Conservation (phyloP, 805 yeast genomes). For the Lipomyces sp. region DNA sequence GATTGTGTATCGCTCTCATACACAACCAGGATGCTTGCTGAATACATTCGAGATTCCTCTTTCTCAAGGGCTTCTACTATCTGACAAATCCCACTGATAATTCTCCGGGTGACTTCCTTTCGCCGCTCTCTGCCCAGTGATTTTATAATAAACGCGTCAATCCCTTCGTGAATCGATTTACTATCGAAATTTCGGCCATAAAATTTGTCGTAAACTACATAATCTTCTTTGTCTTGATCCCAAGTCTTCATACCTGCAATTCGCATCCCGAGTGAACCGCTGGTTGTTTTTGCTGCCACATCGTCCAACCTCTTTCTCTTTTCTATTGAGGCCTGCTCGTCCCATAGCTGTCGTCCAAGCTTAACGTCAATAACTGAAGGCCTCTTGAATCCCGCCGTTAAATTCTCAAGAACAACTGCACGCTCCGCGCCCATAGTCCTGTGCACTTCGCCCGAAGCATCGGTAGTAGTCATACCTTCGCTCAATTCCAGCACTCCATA, state of each 20-base stretch:
- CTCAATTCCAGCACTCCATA: slow-evolving; percentile 64
- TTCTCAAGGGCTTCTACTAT: slow-evolving; percentile 67
- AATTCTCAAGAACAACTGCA: slow-evolving; percentile 70
- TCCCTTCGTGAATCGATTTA: slow-evolving; percentile 51
- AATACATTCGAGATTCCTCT: slow-evolving; percentile 66
- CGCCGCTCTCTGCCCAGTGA: slow-evolving; percentile 44
- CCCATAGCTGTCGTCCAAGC: slow-evolving; percentile 74
- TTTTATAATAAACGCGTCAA: slow-evolving; percentile 52
- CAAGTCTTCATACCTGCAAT: slow-evolving; percentile 84
- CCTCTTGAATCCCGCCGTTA: slow-evolving; percentile 59
- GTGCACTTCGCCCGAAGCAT: slow-evolving; percentile 36
- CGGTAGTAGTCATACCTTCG: slow-evolving; percentile 43
- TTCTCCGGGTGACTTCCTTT: slow-evolving; percentile 51
- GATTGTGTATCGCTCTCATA: slow-evolving; percentile 68
- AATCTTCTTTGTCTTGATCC: slow-evolving; percentile 40
- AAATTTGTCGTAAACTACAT: slow-evolving; percentile 62
- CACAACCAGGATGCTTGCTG: slow-evolving; percentile 73
- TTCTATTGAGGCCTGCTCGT: slow-evolving; percentile 58
- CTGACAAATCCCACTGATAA: slow-evolving; percentile 64
- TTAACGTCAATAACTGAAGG: slow-evolving; percentile 87
- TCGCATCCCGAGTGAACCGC: slow-evolving; percentile 75
- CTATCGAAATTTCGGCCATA: slow-evolving; percentile 68
- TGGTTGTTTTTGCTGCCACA: slow-evolving; percentile 76
- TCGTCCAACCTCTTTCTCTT: slow-evolving; percentile 63
- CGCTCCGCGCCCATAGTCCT: slow-evolving; percentile 29